A percentile compares a stretch with the other conserved stretches of the same genome.
These are phyloP conservation scores for Angophora floribunda DNA, from an alignment of 345 rosid genomes.

Conservation along the genomic window DNA sequence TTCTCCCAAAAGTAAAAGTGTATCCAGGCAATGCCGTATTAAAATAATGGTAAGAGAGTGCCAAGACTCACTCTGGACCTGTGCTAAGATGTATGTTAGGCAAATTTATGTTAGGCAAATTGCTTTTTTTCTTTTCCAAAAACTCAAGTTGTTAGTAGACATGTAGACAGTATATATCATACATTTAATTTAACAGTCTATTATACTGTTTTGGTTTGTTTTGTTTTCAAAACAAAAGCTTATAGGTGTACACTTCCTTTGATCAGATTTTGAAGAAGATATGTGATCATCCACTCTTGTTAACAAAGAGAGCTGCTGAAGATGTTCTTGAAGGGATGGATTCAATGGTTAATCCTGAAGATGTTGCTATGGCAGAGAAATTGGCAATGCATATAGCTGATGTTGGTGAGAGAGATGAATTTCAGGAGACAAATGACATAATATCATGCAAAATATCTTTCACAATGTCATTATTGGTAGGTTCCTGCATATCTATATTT, in stretches of 20 bases:
- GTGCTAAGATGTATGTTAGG: neutral
- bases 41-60: neutral
- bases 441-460: conserved; percentile 94
- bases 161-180: neutral
- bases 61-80: neutral
- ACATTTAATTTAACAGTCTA: neutral
- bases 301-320: conserved; percentile 80
- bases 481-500: neutral
- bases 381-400: conserved; percentile 90
- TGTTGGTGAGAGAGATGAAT: conserved; percentile 56
- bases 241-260: neutral
- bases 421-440: conserved; percentile 67
- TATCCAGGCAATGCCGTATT: neutral
- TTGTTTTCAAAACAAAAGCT: neutral
- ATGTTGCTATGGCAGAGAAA: conserved; percentile 73
- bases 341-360: conserved; percentile 59
- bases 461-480: conserved; percentile 72
- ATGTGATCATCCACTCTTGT: conserved; percentile 70
- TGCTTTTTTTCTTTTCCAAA: neutral
- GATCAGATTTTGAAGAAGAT: conserved; percentile 91
- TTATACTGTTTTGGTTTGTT: neutral
- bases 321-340: conserved; percentile 95
- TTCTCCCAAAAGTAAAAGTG: neutral
- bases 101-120: neutral
- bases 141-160: neutral